Base-by-base conservation (phyloP, 2,329 filamentous ascomycete genomes). In the Fusarium duplospermum region DNA sequence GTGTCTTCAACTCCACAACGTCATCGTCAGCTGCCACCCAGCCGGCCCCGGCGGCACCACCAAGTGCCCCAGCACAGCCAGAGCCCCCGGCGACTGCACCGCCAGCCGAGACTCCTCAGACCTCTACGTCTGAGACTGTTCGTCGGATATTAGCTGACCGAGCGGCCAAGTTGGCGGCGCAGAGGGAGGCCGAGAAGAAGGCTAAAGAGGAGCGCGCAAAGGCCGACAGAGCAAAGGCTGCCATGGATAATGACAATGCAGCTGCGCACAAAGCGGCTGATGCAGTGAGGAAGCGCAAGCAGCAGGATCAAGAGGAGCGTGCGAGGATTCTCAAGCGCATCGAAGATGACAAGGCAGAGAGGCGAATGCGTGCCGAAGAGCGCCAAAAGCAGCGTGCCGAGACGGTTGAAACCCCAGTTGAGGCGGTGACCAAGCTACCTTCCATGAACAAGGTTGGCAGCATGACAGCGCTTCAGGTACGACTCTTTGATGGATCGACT, bases 401-500 rank as follows among this genome's bases (percentile, higher is more conserved):
- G 10, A 74, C 59, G 10, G 74, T 79, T 2, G 81, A 81, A 40
- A 69, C 81, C 13, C 64, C 81, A 38, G 76, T 80, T 40, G 80
- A 78, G 4, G 78, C 82, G 2, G 79, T 81, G 62, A 83, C 79
- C 45, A 81, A 76, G 74, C 57, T 80, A 16, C 77, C 80, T 0
- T 79, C 79, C 9, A 78, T 77, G 6, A 80, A 73, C 20, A 78
- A 68, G 36, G 36, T 72, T 1, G 79, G 81, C 8, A 79, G 78
- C 18, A 81, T 80, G 75, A 81, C 83, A 1, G 89, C 92, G 20
- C 84, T 98, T 1, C 94, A 96, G 77, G 89, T 98, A 20, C 90
- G 95, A 9, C 86, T 98, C 0, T 93, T 97, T 66, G 94, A 98
- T 79, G 96, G 96, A 11, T 92, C 91, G 13, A 95, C 91, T 2